Evolutionary conservation across 257 asterid genomes (phyloP), one percentile per base, ranked within the genome.

Genomic region (Parsonsia alboflavescens): DNA sequence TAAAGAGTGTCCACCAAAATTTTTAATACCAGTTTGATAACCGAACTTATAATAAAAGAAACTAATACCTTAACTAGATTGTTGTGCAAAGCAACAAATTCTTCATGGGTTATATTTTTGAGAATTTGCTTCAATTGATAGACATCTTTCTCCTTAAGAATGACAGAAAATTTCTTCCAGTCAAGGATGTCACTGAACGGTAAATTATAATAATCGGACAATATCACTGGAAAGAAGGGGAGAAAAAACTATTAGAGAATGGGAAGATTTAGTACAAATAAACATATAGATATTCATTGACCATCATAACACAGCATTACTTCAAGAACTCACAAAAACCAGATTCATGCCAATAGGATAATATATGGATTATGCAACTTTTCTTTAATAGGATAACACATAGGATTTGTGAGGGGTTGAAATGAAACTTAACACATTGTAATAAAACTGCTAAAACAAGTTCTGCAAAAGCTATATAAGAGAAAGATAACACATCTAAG

Each of bases 91-190:
- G 81, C 65, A 59, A 86, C 90, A 72, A 95, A 95, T 76, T 92
- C 90, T 73, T 79, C 91, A 76, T 90, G 94, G 15, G 96, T 79
- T 46, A 84, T 89, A 56, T 84, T 88, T 83, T 94, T 91, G 71
- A 94, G 96, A 58, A 94, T 94, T 72, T 88, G 88, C 89, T 95
- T 95, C 74, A 95, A 91, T 84, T 88, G 90, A 82, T 90, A 92
- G 44, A 95, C 98, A 80, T 95, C 96, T 76, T 84, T 92, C 90
- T 92, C 96, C 89, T 79, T 88, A 66, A 92, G 84, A 48, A 95
- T 81, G 67, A 95, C 96, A 39, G 97, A 63, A 62, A 95, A 95
- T 73, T 92, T 88, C 68, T 74, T 89, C 99, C 99, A 95, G 75
- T 92, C 79, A 33, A 92, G 62, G 69, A 92, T 77, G 85, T 95